phyloP scores from a whole-genome alignment of 2,329 filamentous ascomycete species.

The Calonectria leucothoes region DNA sequence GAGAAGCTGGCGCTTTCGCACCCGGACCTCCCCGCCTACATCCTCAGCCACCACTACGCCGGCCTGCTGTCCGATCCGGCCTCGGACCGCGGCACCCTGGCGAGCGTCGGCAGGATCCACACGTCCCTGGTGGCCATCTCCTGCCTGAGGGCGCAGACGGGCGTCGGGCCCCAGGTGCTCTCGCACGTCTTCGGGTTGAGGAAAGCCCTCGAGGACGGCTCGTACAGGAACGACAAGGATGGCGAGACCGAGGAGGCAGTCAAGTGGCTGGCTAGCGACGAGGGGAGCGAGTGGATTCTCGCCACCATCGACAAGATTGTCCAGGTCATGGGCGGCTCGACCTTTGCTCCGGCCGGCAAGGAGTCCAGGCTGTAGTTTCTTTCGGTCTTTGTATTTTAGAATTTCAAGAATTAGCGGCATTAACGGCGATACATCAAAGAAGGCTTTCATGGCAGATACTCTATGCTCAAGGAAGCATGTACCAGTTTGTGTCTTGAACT shows the following conservation, averaged over 20 bases:
- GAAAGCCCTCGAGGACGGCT: conserved; percentile 79
- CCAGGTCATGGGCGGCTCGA: conserved; percentile 57
- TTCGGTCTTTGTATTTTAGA: background rate
- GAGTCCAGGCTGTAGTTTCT: conserved; percentile 37
- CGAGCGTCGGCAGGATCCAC: conserved; percentile 74
- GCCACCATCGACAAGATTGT: conserved; percentile 57
- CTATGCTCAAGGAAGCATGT: background rate
- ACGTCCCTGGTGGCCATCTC: conserved; percentile 81
- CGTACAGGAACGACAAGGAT: conserved; percentile 52
- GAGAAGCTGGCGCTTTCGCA: conserved; percentile 79
- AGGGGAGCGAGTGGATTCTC: conserved; percentile 61
- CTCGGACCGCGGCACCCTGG: conserved; percentile 54
- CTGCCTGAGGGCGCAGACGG: conserved; percentile 81
- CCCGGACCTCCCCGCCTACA: conserved; percentile 85
- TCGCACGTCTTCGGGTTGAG: conserved; percentile 85
- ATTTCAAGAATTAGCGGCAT: conserved; percentile 11
- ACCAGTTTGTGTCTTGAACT: background rate
- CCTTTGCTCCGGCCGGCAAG: conserved; percentile 47
- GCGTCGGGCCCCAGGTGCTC: conserved; percentile 84
- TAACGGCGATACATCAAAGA: background rate
- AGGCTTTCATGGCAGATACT: background rate
- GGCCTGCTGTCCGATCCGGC: conserved; percentile 78
- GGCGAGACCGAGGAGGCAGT: conserved; percentile 49
- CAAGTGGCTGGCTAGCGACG: conserved; percentile 57
- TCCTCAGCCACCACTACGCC: conserved; percentile 80